Conservation (phyloP, 371 early-diverging fungal genomes). For the Zychaea mexicana region DNA sequence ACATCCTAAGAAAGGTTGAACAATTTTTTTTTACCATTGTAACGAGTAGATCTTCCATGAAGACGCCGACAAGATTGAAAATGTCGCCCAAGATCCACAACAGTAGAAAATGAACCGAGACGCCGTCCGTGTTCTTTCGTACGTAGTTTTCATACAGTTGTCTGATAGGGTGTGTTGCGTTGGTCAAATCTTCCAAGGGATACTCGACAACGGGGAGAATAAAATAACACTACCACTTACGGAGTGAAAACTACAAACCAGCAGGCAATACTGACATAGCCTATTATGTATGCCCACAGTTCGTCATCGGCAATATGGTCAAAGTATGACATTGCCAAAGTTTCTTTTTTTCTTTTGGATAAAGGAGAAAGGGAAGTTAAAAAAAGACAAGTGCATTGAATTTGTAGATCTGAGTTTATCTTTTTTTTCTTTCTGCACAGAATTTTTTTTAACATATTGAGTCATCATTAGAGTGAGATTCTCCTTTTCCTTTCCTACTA, state of each 20-base stretch:
- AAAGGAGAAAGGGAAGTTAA: not conserved
- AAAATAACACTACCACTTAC: constrained; percentile 41
- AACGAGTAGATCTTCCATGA: constrained; percentile 69
- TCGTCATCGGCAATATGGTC: constrained; percentile 14
- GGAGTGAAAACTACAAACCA: constrained; percentile 74
- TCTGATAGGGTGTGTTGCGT: constrained; percentile 23
- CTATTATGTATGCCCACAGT: constrained; percentile 34
- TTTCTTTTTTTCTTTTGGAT: not conserved
- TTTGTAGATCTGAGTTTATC: not conserved
- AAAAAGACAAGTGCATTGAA: not conserved
- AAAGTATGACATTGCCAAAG: not conserved
- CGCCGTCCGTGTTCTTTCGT: constrained; percentile 61
- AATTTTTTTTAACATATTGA: too few species aligned
- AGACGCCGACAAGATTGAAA: constrained; percentile 75
- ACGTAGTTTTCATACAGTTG: constrained; percentile 68
- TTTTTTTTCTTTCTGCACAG: not conserved
- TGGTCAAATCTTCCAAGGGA: not conserved
- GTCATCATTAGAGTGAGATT: not conserved
- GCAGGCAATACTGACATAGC: constrained; percentile 59
- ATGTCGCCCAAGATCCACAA: constrained; percentile 87
- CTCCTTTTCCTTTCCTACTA: too few species aligned
- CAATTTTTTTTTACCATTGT: constrained; percentile 67
- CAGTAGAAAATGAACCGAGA: constrained; percentile 69
- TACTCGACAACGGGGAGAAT: not conserved
- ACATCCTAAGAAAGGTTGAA: too few species aligned